These are phyloP conservation scores for Yamadazyma blattariae DNA, from an alignment of 1,139 yeast species.

Conservation along the genomic window DNA sequence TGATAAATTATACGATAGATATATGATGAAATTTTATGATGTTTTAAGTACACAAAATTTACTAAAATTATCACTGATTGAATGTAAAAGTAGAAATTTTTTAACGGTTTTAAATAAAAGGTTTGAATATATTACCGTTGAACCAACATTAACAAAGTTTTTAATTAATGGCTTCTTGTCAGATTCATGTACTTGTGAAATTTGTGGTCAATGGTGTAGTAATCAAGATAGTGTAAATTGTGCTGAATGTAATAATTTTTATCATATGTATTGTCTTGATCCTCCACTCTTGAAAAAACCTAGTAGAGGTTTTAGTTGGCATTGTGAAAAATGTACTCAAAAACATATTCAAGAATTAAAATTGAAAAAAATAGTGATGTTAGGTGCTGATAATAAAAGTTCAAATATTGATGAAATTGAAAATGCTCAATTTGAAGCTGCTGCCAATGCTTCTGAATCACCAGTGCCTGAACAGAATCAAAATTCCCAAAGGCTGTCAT, in stretches of 20 bases:
- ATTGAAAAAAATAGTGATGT: constrained; percentile 34
- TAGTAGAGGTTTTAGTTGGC: constrained; percentile 87
- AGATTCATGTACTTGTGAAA: constrained; percentile 54
- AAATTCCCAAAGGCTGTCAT: neutral
- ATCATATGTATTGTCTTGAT: constrained; percentile 81
- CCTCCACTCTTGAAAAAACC: constrained; percentile 84
- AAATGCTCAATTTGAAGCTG: constrained; percentile 1
- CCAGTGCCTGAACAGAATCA: neutral
- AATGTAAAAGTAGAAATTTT: constrained; percentile 50
- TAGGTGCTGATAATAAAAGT: constrained; percentile 43
- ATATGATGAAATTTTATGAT: constrained; percentile 81
- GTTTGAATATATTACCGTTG: constrained; percentile 74
- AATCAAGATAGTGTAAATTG: constrained; percentile 75
- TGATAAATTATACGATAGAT: constrained; percentile 82
- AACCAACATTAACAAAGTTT: constrained; percentile 65
- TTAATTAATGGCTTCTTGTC: constrained; percentile 62
- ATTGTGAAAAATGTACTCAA: constrained; percentile 78
- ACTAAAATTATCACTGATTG: constrained; percentile 6
- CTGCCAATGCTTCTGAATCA: neutral
- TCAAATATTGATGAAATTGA: constrained; percentile 21
- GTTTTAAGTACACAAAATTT: constrained; percentile 30
- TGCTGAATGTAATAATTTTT: constrained; percentile 67
- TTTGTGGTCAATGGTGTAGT: constrained; percentile 84
- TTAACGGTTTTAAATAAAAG: constrained; percentile 63
- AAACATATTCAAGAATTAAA: constrained; percentile 29